phyloP scores from a whole-genome alignment of 495 filamentous ascomycete genomes.

The Hyaloscypha hepaticicola region DNA sequence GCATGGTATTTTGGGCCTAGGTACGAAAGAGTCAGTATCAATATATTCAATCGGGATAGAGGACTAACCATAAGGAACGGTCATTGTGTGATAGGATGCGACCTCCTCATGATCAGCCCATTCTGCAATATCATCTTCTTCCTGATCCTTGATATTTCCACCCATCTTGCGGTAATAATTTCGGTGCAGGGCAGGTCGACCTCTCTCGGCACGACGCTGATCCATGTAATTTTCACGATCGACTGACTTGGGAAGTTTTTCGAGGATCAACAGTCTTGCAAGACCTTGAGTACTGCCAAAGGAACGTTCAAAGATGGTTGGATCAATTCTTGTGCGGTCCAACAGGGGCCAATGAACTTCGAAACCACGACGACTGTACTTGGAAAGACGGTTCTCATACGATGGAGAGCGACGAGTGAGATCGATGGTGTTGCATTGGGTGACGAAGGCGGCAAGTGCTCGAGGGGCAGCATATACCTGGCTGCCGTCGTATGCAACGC shows the following conservation, averaged over 20 bases:
- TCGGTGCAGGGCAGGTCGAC: conserved; percentile 47
- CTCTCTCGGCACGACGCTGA: conserved; percentile 66
- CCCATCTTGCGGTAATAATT: conserved; percentile 27
- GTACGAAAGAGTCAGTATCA: not conserved
- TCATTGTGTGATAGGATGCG: conserved; percentile 75
- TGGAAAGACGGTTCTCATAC: conserved; percentile 84
- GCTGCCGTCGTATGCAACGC: conserved; percentile 73
- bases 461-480: conserved; percentile 74
- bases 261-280: conserved; percentile 76
- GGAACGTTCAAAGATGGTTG: conserved; percentile 79
- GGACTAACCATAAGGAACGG: conserved; percentile 66
- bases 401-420: conserved; percentile 76
- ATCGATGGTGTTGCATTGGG: conserved; percentile 77
- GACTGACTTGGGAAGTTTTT: conserved; percentile 63
- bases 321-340: conserved; percentile 71
- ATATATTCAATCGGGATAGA: not conserved
- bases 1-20: conserved; percentile 55
- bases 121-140: conserved; percentile 76
- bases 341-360: conserved; percentile 75
- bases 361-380: conserved; percentile 80
- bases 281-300: conserved; percentile 72
- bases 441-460: conserved; percentile 69
- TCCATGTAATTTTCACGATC: conserved; percentile 66
- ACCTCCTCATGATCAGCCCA: conserved; percentile 74
- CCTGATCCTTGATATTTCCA: conserved; percentile 65